A percentile compares a stretch with the other conserved stretches of the same genome.
phyloP scores from a whole-genome alignment of 1,284 basidiomycete species.

The Rhizoctonia solani region DNA sequence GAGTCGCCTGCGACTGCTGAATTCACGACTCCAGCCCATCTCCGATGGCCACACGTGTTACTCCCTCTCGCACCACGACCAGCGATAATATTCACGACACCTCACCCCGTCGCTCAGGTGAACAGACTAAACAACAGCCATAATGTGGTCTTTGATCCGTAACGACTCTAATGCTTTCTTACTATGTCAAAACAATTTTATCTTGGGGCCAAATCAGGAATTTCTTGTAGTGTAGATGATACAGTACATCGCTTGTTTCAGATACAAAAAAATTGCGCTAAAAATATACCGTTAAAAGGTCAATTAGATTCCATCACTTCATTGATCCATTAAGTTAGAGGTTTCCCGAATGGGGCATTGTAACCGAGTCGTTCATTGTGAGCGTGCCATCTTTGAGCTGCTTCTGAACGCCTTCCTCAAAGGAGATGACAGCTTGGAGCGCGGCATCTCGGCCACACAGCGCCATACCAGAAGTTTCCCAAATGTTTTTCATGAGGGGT shows the following conservation, averaged over 20 bases:
- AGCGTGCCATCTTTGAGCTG: constrained; percentile 30
- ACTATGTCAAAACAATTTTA: not conserved
- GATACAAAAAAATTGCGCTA: constrained; percentile 8
- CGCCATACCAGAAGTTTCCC: constrained; percentile 31
- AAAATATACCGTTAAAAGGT: not conserved
- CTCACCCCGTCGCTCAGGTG: constrained; percentile 6
- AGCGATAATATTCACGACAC: not conserved
- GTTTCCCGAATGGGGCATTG: constrained; percentile 21
- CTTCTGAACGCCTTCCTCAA: constrained; percentile 35
- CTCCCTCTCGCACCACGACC: constrained; percentile 7
- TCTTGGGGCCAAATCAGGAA: constrained; percentile 10
- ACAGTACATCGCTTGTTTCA: constrained; percentile 15
- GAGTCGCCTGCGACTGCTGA: constrained; percentile 22
- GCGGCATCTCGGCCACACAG: constrained; percentile 29
- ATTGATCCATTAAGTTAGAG: constrained; percentile 15
- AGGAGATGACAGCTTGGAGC: constrained; percentile 31
- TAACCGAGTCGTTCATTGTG: constrained; percentile 30
- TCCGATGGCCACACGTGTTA: constrained; percentile 13
- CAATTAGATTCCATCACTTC: not conserved
- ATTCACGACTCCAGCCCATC: constrained; percentile 23
- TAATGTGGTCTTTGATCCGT: not conserved
- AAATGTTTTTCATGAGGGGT: constrained; percentile 33
- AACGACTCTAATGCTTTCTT: too few species aligned
- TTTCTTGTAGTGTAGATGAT: constrained; percentile 21
- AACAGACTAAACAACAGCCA: not conserved